Percentiles rank a stretch among this genome's conserved stretches.
Evolutionary conservation across 2,329 filamentous ascomycete species (phyloP).

Genomic region (Curvularia sp.): DNA sequence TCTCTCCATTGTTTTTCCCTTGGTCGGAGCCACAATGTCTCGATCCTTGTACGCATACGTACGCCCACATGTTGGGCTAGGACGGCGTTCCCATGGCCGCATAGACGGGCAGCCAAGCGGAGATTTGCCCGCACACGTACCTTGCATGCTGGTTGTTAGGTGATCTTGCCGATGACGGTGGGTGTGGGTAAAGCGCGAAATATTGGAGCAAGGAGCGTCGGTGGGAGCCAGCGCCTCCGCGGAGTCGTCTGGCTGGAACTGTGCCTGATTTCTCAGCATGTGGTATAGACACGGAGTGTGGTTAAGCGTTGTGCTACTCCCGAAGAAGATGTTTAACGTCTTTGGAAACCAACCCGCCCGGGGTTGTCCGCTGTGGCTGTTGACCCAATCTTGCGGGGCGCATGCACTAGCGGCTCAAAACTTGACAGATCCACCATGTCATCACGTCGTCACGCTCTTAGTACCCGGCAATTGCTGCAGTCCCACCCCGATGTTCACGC

Average conservation of each 20-base stretch:
- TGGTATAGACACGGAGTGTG: conserved; percentile 7
- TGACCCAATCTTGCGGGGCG: conserved; percentile 11
- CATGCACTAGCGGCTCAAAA: conserved; percentile 34
- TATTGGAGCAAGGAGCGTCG: neutral
- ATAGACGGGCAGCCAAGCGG: conserved; percentile 12
- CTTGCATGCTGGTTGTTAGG: conserved; percentile 12
- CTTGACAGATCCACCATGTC: conserved; percentile 34
- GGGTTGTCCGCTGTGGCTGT: conserved; percentile 4
- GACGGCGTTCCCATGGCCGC: neutral
- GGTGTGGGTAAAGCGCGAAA: conserved; percentile 1
- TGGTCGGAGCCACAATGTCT: neutral
- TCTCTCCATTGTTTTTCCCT: conserved; percentile 5
- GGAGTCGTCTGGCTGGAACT: conserved; percentile 14
- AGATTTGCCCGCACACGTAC: conserved; percentile 14
- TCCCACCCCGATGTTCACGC: conserved; percentile 19
- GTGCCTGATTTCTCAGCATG: conserved; percentile 21
- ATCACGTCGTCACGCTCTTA: conserved; percentile 42
- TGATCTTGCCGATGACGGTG: neutral
- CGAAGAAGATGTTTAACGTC: conserved; percentile 4
- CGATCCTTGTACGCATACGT: conserved; percentile 1
- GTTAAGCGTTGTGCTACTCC: conserved; percentile 13
- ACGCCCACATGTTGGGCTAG: neutral
- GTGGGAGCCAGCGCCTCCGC: conserved; percentile 17
- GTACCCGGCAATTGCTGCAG: conserved; percentile 22
- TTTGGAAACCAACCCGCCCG: conserved; percentile 7